phyloP scores from a whole-genome alignment of 2,329 filamentous ascomycete genomes.

The Lomentospora prolificans region DNA sequence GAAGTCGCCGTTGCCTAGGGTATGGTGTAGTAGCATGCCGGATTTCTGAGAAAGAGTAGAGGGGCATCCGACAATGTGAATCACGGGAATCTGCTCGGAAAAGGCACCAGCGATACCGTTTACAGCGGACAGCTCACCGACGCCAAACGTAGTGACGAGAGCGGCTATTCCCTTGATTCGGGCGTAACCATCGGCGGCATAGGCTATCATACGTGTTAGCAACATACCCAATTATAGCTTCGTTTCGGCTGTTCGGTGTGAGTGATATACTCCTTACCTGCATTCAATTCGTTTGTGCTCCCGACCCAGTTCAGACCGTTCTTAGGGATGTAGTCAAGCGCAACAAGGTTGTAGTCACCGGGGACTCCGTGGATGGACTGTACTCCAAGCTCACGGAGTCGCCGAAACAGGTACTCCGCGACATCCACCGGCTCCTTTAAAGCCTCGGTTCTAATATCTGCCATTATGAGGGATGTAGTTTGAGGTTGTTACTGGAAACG shows the following conservation, averaged over 20 bases:
- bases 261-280: constrained; percentile 36
- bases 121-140: constrained; percentile 63
- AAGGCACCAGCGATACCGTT: constrained; percentile 67
- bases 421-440: constrained; percentile 46
- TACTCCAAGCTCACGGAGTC: constrained; percentile 54
- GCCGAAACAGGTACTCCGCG: constrained; percentile 57
- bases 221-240: not conserved
- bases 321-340: constrained; percentile 55
- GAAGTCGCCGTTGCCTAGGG: constrained; percentile 69
- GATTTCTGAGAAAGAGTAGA: constrained; percentile 37
- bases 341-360: constrained; percentile 62
- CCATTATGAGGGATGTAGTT: constrained; percentile 1
- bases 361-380: constrained; percentile 59
- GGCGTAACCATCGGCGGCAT: constrained; percentile 73
- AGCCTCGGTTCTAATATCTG: constrained; percentile 6
- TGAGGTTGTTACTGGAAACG: too few relatives aligned
- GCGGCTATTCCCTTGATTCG: constrained; percentile 61
- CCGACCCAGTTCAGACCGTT: constrained; percentile 54
- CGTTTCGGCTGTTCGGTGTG: too few relatives aligned
- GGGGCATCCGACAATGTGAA: constrained; percentile 54
- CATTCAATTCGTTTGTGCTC: constrained; percentile 65
- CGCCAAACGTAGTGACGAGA: constrained; percentile 66
- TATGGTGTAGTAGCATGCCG: constrained; percentile 52
- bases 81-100: constrained; percentile 61
- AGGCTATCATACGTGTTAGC: constrained; percentile 35